A percentile compares a stretch with the other conserved stretches of the same genome.
Conservation (phyloP, 352 stramenopile species). For the Saprolegnia parasitica region DNA sequence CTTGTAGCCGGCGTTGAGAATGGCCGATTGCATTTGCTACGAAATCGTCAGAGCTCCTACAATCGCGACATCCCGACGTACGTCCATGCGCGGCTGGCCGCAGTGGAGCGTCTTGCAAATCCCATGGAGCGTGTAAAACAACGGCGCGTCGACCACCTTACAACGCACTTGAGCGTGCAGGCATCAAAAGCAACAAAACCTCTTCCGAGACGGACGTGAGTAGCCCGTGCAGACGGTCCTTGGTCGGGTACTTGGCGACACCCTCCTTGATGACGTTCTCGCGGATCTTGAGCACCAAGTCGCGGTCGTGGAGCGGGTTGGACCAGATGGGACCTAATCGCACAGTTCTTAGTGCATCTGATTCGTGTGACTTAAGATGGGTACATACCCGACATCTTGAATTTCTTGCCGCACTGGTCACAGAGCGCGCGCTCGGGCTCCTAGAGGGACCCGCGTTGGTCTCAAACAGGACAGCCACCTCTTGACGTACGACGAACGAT, state of each 20-base stretch:
- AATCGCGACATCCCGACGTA: neutral
- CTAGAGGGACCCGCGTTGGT: neutral
- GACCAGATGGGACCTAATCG: slow-evolving; percentile 97
- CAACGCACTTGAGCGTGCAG: neutral
- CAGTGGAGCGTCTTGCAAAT: slow-evolving; percentile 92
- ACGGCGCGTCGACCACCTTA: slow-evolving; percentile 82
- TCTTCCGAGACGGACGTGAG: slow-evolving; percentile 96
- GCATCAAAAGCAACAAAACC: slow-evolving; percentile 39
- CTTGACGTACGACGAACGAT: slow-evolving; percentile 31
- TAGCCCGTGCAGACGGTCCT: slow-evolving; percentile 90
- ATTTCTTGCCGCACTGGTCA: slow-evolving; percentile 78
- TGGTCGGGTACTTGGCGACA: slow-evolving; percentile 74
- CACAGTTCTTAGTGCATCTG: slow-evolving; percentile 63
- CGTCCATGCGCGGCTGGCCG: slow-evolving; percentile 86
- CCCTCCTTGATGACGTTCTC: slow-evolving; percentile 67
- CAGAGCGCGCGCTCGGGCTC: slow-evolving; percentile 36
- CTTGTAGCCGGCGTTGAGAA: slow-evolving; percentile 95
- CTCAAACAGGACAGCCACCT: neutral
- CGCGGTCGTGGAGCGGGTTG: slow-evolving; percentile 92
- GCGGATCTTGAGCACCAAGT: slow-evolving; percentile 80
- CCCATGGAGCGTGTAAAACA: slow-evolving; percentile 96
- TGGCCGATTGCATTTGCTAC: slow-evolving; percentile 88
- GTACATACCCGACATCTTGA: slow-evolving; percentile 78
- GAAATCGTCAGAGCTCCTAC: no score
- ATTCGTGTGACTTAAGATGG: slow-evolving; percentile 37